Percentiles rank a stretch among this genome's conserved stretches.
These are phyloP conservation scores for Hebeloma cylindrosporum DNA, from an alignment of 768 basidiomycete species.

Conservation along the genomic window DNA sequence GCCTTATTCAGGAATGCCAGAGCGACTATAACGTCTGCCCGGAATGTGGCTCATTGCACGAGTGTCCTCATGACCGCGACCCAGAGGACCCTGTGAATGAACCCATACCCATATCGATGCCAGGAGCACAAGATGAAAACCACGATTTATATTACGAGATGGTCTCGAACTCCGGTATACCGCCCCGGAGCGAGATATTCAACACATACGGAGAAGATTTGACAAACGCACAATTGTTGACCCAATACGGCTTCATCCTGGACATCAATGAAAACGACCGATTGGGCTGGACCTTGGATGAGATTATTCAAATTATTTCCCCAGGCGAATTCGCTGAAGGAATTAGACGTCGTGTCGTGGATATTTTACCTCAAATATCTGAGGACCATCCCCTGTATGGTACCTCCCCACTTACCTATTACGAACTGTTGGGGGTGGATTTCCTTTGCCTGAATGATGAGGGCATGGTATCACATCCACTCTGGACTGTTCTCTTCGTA, in stretches of 20 bases:
- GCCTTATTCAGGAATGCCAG: constrained; percentile 31
- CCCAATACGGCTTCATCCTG: constrained; percentile 73
- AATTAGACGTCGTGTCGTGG: background rate
- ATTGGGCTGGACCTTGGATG: constrained; percentile 42
- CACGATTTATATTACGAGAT: constrained; percentile 59
- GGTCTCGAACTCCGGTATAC: constrained; percentile 56
- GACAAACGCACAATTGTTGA: constrained; percentile 63
- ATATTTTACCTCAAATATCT: background rate
- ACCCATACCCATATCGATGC: background rate
- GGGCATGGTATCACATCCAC: constrained; percentile 47
- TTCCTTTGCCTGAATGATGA: constrained; percentile 42
- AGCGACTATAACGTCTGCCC: constrained; percentile 74
- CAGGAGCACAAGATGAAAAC: constrained; percentile 10
- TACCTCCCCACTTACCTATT: constrained; percentile 18
- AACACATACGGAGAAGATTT: constrained; percentile 76
- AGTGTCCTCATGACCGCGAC: constrained; percentile 65
- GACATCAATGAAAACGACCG: constrained; percentile 70
- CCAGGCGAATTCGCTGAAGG: background rate
- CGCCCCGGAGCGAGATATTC: constrained; percentile 57
- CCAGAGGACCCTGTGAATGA: constrained; percentile 11
- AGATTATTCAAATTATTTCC: constrained; percentile 22
- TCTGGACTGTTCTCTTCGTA: constrained; percentile 43
- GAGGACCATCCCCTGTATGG: constrained; percentile 4
- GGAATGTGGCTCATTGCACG: constrained; percentile 64
- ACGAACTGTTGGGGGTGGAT: constrained; percentile 13